phyloP scores from a whole-genome alignment of 371 early-diverging fungal genomes.

The Funneliformis caledonium region DNA sequence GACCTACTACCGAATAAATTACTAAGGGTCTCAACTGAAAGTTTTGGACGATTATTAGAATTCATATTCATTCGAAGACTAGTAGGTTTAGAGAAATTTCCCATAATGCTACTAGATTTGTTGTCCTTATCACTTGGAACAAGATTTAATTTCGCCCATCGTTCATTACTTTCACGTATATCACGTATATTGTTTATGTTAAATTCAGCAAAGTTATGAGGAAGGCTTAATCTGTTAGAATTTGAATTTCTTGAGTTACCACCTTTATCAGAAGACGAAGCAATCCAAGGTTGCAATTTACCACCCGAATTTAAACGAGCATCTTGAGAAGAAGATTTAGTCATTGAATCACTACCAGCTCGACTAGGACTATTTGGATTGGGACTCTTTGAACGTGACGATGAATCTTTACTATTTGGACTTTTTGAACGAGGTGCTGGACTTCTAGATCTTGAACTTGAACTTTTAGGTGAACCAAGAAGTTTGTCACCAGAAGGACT shows the following conservation, averaged over 20 bases:
- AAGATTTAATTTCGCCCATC: conserved; percentile 34
- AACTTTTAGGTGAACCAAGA: conserved; percentile 15
- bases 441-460: conserved; percentile 19
- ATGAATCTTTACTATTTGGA: not conserved
- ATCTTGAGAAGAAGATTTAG: conserved; percentile 30
- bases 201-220: conserved; percentile 31
- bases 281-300: conserved; percentile 29
- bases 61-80: not conserved
- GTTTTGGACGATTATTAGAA: conserved; percentile 8
- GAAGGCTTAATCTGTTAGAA: conserved; percentile 32
- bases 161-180: conserved; percentile 38
- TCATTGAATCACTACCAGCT: not conserved
- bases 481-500: conserved; percentile 34
- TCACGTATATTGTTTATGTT: conserved; percentile 8
- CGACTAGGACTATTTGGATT: not conserved
- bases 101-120: conserved; percentile 11
- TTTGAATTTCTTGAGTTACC: conserved; percentile 26
- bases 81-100: conserved; percentile 26
- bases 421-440: conserved; percentile 22
- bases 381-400: conserved; percentile 35
- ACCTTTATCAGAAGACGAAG: not conserved
- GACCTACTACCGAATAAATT: conserved; percentile 11
- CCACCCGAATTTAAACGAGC: conserved; percentile 14
- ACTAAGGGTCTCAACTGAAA: conserved; percentile 12
- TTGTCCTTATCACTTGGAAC: not conserved